Evolutionary conservation across 192 early-diverging fungal genomes (phyloP).

Genomic region (Backusella tuberculispora): DNA sequence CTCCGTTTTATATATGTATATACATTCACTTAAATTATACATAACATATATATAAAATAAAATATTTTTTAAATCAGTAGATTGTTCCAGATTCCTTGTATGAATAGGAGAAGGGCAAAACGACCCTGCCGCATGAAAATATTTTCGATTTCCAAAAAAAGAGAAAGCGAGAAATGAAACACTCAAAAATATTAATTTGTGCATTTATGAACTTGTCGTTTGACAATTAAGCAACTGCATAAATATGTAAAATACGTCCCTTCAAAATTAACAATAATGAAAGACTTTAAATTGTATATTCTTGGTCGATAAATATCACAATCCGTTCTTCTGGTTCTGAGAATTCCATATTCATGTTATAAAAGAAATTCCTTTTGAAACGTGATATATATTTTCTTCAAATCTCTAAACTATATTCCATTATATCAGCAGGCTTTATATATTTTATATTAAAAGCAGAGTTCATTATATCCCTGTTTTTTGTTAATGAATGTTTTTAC

Average conservation of each 20-base stretch:
- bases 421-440: too few relatives aligned
- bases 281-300: not conserved
- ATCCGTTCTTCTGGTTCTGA: not conserved
- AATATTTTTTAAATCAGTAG: not conserved
- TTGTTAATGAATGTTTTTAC: too few relatives aligned
- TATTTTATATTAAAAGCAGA: not conserved
- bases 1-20: not conserved
- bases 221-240: not conserved
- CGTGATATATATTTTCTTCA: not conserved
- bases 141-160: not conserved
- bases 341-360: not conserved
- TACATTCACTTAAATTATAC: not conserved
- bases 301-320: not conserved
- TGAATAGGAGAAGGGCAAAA: not conserved
- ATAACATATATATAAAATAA: not conserved
- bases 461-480: too few relatives aligned
- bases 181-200: not conserved
- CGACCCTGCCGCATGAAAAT: not conserved
- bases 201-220: not conserved
- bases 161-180: not conserved
- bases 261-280: not conserved
- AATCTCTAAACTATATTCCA: too few relatives aligned
- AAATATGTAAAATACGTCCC: not conserved
- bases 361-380: not conserved
- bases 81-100: not conserved